These are phyloP conservation scores for Lipomyces spencermartinsiae DNA, from an alignment of 805 yeast species.

Conservation along the genomic window DNA sequence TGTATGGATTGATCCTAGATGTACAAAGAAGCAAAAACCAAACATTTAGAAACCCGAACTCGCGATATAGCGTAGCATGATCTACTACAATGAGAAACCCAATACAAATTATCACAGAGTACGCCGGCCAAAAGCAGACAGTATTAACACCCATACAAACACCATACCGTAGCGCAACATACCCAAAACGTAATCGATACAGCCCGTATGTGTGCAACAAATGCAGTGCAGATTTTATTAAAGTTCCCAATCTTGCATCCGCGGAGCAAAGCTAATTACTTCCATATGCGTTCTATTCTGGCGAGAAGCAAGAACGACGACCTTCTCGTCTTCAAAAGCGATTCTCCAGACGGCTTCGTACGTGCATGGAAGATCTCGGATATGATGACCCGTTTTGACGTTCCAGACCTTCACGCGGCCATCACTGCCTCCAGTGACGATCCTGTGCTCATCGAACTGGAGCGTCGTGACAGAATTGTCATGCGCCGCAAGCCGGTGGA, in stretches of 20 bases:
- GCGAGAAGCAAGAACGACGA: slow-evolving; percentile 48
- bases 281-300: slow-evolving; percentile 46
- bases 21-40: slow-evolving; percentile 1
- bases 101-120: neutral
- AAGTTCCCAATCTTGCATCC: slow-evolving; percentile 31
- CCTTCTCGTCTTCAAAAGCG: slow-evolving; percentile 49
- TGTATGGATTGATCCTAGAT: neutral
- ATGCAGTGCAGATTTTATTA: neutral
- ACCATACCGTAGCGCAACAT: neutral
- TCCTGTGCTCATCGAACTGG: slow-evolving; percentile 49
- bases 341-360: slow-evolving; percentile 53
- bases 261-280: slow-evolving; percentile 48
- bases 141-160: neutral
- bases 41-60: neutral
- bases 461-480: slow-evolving; percentile 53
- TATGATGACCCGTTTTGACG: slow-evolving; percentile 47
- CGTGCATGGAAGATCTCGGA: slow-evolving; percentile 47
- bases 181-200: neutral
- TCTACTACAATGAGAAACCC: neutral
- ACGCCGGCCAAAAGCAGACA: neutral
- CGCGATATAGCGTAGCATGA: neutral
- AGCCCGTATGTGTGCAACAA: too few relatives aligned
- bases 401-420: slow-evolving; percentile 53
- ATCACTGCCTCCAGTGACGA: slow-evolving; percentile 53
- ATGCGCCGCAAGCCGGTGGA: slow-evolving; percentile 61